Conservation (phyloP, 2,329 filamentous ascomycete species). For the Didymellaceae sp. region DNA sequence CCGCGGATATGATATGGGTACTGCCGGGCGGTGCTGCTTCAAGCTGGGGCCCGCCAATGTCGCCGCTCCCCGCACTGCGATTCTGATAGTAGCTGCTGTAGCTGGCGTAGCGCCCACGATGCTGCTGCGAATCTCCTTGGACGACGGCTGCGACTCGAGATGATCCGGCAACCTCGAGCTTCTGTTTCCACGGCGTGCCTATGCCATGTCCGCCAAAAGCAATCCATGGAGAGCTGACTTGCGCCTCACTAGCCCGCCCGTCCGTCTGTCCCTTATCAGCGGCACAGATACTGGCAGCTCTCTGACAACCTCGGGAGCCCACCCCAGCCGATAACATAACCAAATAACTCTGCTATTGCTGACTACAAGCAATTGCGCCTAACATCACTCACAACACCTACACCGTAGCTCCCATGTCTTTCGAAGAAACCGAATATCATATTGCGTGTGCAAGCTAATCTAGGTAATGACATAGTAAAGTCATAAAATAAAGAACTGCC, state of each 20-base stretch:
- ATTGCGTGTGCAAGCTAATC: conserved; percentile 27
- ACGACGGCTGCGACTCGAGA: not conserved
- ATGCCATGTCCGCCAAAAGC: conserved; percentile 29
- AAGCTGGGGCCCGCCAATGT: not conserved
- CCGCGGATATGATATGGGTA: too few relatives aligned
- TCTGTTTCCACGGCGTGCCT: not conserved
- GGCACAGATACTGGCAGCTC: not conserved
- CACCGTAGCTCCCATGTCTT: not conserved
- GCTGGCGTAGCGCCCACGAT: not conserved
- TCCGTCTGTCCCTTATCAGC: conserved; percentile 21
- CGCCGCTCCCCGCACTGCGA: conserved; percentile 24
- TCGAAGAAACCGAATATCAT: too few relatives aligned
- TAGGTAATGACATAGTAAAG: conserved; percentile 4
- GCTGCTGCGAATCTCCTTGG: not conserved
- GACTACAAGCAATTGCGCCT: not conserved
- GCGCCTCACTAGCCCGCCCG: not conserved
- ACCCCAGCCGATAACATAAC: not conserved
- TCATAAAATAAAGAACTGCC: conserved; percentile 15
- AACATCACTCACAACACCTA: not conserved
- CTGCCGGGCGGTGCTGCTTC: not conserved
- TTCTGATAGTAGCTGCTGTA: too few relatives aligned
- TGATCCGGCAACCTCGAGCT: not conserved
- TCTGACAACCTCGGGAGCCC: not conserved
- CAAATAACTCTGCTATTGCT: not conserved
- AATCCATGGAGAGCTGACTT: conserved; percentile 9